phyloP scores from a whole-genome alignment of 805 yeast species.

The Candida germanica region DNA sequence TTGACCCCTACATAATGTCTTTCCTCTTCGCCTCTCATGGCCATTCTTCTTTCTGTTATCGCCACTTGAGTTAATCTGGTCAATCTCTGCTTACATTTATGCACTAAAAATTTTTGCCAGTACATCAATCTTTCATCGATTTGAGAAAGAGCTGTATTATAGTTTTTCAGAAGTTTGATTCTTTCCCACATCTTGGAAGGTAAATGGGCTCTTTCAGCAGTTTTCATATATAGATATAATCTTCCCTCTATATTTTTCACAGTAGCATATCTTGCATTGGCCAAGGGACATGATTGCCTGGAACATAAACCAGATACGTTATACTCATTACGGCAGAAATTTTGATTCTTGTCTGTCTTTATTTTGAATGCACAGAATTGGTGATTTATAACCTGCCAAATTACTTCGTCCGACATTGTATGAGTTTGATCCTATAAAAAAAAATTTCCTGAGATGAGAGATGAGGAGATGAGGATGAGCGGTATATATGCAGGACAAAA shows the following conservation, averaged over 20 bases:
- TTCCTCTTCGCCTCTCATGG: conserved; percentile 85
- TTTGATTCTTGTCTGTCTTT: conserved; percentile 83
- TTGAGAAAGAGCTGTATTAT: conserved; percentile 81
- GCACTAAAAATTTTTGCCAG: conserved; percentile 90
- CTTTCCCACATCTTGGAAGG: conserved; percentile 96
- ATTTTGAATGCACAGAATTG: conserved; percentile 94
- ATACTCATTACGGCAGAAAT: conserved; percentile 93
- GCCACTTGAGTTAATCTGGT: conserved; percentile 95
- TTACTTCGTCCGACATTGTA: conserved; percentile 71
- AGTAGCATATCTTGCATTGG: conserved; percentile 89
- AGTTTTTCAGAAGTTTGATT: conserved; percentile 84
- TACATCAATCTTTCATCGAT: conserved; percentile 82
- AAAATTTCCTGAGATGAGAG: too few relatives aligned
- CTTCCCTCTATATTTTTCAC: conserved; percentile 77
- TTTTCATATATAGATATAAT: conserved; percentile 87
- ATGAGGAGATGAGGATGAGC: conserved; percentile 6
- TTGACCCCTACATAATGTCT: conserved; percentile 90
- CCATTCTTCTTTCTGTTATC: conserved; percentile 89
- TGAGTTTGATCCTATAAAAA: not conserved
- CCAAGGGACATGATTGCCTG: conserved; percentile 93
- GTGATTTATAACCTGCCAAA: conserved; percentile 96
- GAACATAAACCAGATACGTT: conserved; percentile 93
- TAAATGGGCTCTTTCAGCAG: conserved; percentile 95
- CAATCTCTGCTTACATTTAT: conserved; percentile 93
- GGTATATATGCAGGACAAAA: conserved; percentile 4